Evolutionary conservation across 176 grass and related monocot genomes (phyloP), one percentile per base, ranked within the genome.

Genomic region (Oryza meyeriana): DNA sequence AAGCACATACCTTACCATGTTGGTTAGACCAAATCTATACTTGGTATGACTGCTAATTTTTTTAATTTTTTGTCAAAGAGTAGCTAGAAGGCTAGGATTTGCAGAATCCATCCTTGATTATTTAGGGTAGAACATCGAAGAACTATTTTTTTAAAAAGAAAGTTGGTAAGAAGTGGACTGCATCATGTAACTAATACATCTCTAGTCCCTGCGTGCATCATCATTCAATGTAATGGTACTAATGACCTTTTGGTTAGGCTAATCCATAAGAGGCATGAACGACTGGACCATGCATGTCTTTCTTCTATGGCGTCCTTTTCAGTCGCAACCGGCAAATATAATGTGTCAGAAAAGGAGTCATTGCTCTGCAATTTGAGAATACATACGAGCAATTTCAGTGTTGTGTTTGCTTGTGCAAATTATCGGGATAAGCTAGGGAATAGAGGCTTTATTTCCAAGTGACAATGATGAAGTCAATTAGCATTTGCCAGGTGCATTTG

Each of bases 111-210:
- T 58, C 8, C 12, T 27, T 63, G 48, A 42, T 63, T 69, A 48
- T 80, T 83, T 75, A 69, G 39, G 28, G 59, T 28, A 31, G 2
- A 26, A 32, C 65, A 50, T 39, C 9, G 61, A 62, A 47, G 1
- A 85, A 22, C 16, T 14, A 38, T 63, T 68, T 5, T 33, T 33
- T 33, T 33, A 25, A 39, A 31, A 25, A 62, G 9, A 14, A 32
- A 76, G 77, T 76, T 64, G 82, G 82, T 81, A 39, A 42, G 10
- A 80, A 80, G 69, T 80, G 65, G 48, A 32, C 71, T 12, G 38
- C 62, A 59, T 40, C 39, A 76, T 80, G 82, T 30, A 85, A 42
- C 64, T 28, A 66, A 70, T 57, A 64, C 77, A 61, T 55, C 48
- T 84, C 71, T 52, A 85, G 71, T 38, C 82, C 39, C 65, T 71